Base-by-base conservation (phyloP, 805 yeast genomes). In the Yarrowia bubula region DNA sequence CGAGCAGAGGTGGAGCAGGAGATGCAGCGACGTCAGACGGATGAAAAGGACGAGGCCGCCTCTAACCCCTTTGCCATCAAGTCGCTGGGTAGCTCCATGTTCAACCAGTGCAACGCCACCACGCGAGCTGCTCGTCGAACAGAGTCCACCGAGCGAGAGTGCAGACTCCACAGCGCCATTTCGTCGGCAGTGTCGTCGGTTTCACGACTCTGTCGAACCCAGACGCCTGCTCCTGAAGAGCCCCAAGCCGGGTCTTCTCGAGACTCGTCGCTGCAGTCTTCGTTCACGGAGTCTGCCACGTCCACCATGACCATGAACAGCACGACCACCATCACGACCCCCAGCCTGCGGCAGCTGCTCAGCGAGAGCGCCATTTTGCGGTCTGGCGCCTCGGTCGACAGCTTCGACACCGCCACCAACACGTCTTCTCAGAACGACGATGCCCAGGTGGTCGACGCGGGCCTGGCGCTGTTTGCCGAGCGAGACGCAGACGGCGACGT, bases 401-500 rank as follows among this genome's bases (percentile, higher is more conserved):
- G 37, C 11, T 41, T 55, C 31, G 47, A 41, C 15, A 41, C 46
- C 22, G 35, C 61, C 31, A 28, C 61, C 44, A 28, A 37, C 44
- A 13, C 44, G 28, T n/a, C 46, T 10, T n/a, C 46, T 10, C 60
- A 53, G 44, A 53, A 22, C n/a, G 44, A 53, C n/a, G 60, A 39
- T n/a, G 37, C 60, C 28, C 60, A 53, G 37, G 28, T 53, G 44
- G 15, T 55, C 31, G 61, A 39, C 22, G 4, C 38, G 3, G 47
- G 61, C 4, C 47, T 55, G 4, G 61, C 61, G 10, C 47, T 55
- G 13, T 55, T 55, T 31, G 61, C 61, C 8, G 61, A 55, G 47
- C 46, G 61, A 15, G 64, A 58, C 14, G 64, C 43, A 7, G 64
- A 58, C 18, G 51, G 51, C 8, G 64, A 58, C 35, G 51, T 58